phyloP scores from a whole-genome alignment of 1,284 basidiomycete genomes.

The Tylopilus microsporus region DNA sequence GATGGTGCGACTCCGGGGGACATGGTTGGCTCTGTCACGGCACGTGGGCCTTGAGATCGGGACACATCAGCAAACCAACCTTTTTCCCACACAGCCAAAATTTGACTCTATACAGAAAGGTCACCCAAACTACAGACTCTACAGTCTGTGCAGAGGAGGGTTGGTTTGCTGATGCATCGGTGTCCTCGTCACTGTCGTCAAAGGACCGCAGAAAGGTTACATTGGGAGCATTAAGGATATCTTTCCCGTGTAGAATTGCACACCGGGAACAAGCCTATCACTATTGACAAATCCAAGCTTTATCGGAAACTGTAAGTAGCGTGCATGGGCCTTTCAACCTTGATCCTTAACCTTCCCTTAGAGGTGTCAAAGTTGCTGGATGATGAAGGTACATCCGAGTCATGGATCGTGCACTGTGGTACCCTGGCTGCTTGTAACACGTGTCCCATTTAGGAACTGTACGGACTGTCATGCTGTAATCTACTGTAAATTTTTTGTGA shows the following conservation, averaged over 20 bases:
- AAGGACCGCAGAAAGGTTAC: conserved; percentile 47
- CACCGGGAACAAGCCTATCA: conserved; percentile 87
- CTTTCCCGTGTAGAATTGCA: conserved; percentile 87
- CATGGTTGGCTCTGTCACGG: conserved; percentile 77
- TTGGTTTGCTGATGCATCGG: no score
- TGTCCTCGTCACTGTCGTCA: no score
- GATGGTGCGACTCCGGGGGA: conserved; percentile 58
- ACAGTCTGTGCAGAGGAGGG: no score
- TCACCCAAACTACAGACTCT: no score
- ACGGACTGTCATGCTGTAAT: no score
- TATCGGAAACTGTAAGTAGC: conserved; percentile 72
- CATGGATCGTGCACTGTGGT: not conserved
- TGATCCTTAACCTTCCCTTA: conserved; percentile 24
- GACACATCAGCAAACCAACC: no score
- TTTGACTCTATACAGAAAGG: no score
- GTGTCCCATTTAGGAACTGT: no score
- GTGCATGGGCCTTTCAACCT: not conserved
- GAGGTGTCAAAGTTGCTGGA: conserved; percentile 17
- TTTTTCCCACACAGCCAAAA: no score
- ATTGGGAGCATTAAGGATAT: conserved; percentile 94
- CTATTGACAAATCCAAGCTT: conserved; percentile 78
- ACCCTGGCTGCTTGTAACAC: no score
- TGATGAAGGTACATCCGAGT: no score
- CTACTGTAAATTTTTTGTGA: no score
- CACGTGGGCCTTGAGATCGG: conserved; percentile 73